phyloP scores from a whole-genome alignment of 2,329 filamentous ascomycete species.

The Microdochium paspali region DNA sequence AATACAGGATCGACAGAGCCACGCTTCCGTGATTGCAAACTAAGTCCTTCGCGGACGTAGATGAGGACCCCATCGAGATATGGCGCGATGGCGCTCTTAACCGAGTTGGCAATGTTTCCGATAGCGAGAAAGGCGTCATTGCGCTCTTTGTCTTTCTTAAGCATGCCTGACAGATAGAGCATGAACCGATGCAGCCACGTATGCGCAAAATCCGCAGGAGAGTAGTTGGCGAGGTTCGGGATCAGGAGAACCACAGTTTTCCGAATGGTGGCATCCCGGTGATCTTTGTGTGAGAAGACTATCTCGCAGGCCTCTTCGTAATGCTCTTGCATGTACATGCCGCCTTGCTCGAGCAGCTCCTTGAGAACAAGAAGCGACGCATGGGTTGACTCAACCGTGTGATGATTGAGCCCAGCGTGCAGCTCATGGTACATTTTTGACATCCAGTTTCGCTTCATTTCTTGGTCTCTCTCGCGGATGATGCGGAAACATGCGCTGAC shows the following conservation, averaged over 20 bases:
- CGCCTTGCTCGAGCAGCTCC: slow-evolving; percentile 85
- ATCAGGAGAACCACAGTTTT: slow-evolving; percentile 87
- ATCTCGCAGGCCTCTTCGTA: slow-evolving; percentile 91
- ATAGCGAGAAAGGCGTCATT: slow-evolving; percentile 95
- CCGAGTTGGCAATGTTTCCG: slow-evolving; percentile 90
- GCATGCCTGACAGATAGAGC: slow-evolving; percentile 86
- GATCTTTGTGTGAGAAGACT: slow-evolving; percentile 85
- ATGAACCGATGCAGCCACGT: slow-evolving; percentile 92
- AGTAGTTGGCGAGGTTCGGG: slow-evolving; percentile 85
- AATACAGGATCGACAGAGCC: slow-evolving; percentile 74
- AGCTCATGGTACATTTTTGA: slow-evolving; percentile 83
- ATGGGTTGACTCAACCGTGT: slow-evolving; percentile 80
- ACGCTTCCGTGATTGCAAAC: slow-evolving; percentile 61
- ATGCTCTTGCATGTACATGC: slow-evolving; percentile 98
- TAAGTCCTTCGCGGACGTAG: slow-evolving; percentile 85
- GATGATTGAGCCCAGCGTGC: slow-evolving; percentile 66
- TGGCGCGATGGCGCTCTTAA: slow-evolving; percentile 88
- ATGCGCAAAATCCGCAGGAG: slow-evolving; percentile 79
- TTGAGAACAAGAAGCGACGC: slow-evolving; percentile 90
- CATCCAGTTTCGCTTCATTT: slow-evolving; percentile 83
- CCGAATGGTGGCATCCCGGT: slow-evolving; percentile 78
- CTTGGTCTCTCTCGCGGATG: slow-evolving; percentile 83
- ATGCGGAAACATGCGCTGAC: slow-evolving; percentile 95
- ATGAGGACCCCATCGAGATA: slow-evolving; percentile 92
- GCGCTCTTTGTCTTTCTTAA: slow-evolving; percentile 90